Percentiles rank a stretch among this genome's conserved stretches.
Conservation (phyloP, 371 early-diverging fungal genomes). For the Saksenaea oblongispora region DNA sequence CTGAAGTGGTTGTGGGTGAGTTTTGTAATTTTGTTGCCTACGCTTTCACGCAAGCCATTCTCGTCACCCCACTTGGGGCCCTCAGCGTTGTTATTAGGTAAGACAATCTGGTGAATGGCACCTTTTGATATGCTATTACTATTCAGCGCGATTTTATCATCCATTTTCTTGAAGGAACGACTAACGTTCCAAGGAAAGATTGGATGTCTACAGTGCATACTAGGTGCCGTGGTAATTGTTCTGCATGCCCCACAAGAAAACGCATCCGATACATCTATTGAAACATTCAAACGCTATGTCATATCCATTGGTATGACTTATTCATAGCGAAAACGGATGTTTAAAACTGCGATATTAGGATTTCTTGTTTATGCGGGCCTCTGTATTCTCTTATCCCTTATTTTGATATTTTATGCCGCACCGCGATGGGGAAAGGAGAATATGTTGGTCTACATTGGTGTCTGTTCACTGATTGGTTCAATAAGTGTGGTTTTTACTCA, state of each 20-base stretch:
- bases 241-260: slow-evolving; percentile 92
- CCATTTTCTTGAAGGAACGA: slow-evolving; percentile 86
- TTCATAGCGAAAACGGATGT: background rate
- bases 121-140: background rate
- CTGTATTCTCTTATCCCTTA: slow-evolving; percentile 58
- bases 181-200: slow-evolving; percentile 84
- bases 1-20: slow-evolving; percentile 6
- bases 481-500: slow-evolving; percentile 93
- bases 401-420: slow-evolving; percentile 78
- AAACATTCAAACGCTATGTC: slow-evolving; percentile 76
- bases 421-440: slow-evolving; percentile 85
- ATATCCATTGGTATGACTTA: slow-evolving; percentile 65
- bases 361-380: slow-evolving; percentile 80
- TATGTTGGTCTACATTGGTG: slow-evolving; percentile 83
- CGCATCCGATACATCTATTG: slow-evolving; percentile 71
- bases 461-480: slow-evolving; percentile 92
- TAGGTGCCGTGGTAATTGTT: slow-evolving; percentile 90
- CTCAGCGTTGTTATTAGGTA: slow-evolving; percentile 71
- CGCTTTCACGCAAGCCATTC: slow-evolving; percentile 86
- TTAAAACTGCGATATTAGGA: slow-evolving; percentile 34
- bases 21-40: slow-evolving; percentile 90
- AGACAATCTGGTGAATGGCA: background rate
- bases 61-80: slow-evolving; percentile 94
- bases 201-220: slow-evolving; percentile 89
- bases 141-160: slow-evolving; percentile 84